Evolutionary conservation across 2,329 filamentous ascomycete genomes (phyloP), one percentile per base, ranked within the genome.

Genomic region (Aspergillus clavatus): DNA sequence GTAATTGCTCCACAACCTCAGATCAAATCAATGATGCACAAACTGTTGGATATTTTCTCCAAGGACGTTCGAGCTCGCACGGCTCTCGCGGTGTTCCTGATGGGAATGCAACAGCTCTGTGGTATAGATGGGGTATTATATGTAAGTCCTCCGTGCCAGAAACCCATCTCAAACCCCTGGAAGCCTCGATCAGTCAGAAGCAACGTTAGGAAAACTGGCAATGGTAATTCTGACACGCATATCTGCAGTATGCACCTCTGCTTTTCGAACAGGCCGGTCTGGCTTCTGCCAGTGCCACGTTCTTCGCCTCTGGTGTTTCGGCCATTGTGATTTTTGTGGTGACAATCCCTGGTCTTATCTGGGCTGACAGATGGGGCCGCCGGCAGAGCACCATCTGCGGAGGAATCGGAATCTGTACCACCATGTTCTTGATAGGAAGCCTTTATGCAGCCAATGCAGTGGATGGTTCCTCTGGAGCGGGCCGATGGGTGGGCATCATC

Each of bases 71-170:
- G 75, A 16, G 64, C 65, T 4, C 68, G 72, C 2, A 80, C 77
- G 0, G 59, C 71, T 0, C 61, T 83, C 14, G 79, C 73, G 0
- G 67, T 79, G 0, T 82, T 82, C 48, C 60, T 82, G 42, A 73
- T 83, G 58, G 74, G 70, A 1, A 79, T 82, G 71, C 72, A 79
- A 24, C 81, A 84, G 53, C 63, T 83, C 0, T 77, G 71, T 22
- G 80, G 81, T 0, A 83, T 84, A 40, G 81, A 84, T 51, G 81
- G 77, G 0, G 73, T 84, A 4, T 68, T 82, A 19, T 83, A 81
- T 46, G 78, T 79, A 57, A 58, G 72, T 66, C 31, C 7, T 19
- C 3, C 33, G 5, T 28, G 4, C 22, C 28, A 35, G 7, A 3
- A 26, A 39, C 14, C 22, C 12, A n/a, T 4, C 35, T 29, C 4